Percentiles rank a stretch among this genome's conserved stretches.
phyloP scores from a whole-genome alignment of 177 flowering plant species.

The Telopea speciosissima region DNA sequence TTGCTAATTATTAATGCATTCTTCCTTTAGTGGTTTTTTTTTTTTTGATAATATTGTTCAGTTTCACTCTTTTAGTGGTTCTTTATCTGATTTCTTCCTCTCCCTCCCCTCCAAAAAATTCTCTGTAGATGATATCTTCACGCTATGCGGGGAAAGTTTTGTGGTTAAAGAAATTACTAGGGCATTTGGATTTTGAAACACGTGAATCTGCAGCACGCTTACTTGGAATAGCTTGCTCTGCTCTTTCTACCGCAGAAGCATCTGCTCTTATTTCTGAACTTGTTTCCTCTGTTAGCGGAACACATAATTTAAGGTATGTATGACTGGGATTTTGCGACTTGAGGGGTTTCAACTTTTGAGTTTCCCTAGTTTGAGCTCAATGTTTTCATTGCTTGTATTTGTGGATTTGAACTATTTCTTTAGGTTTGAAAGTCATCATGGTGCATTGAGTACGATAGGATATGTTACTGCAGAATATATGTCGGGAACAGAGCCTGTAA shows the following conservation, averaged over 20 bases:
- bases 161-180: conserved; percentile 71
- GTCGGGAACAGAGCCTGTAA: conserved; percentile 48
- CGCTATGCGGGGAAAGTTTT: conserved; percentile 57
- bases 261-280: conserved; percentile 59
- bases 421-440: conserved; percentile 89
- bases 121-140: conserved; percentile 58
- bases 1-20: background rate
- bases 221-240: conserved; percentile 80
- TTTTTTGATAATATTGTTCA: background rate
- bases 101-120: no score
- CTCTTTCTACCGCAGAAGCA: conserved; percentile 46
- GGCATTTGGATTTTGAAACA: conserved; percentile 72
- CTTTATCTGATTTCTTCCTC: conserved; percentile 11
- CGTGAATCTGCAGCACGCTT: conserved; percentile 88
- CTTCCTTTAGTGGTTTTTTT: no score
- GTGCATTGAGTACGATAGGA: conserved; percentile 75
- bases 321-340: background rate
- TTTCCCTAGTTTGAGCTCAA: conserved; percentile 1
- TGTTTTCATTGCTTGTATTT: conserved; percentile 1
- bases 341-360: background rate
- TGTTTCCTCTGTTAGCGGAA: conserved; percentile 37
- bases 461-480: conserved; percentile 72
- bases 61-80: conserved; percentile 4
- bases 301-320: conserved; percentile 43
- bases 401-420: conserved; percentile 5